These are phyloP conservation scores for Jasminum sambac DNA, from an alignment of 257 asterid genomes.

Conservation along the genomic window DNA sequence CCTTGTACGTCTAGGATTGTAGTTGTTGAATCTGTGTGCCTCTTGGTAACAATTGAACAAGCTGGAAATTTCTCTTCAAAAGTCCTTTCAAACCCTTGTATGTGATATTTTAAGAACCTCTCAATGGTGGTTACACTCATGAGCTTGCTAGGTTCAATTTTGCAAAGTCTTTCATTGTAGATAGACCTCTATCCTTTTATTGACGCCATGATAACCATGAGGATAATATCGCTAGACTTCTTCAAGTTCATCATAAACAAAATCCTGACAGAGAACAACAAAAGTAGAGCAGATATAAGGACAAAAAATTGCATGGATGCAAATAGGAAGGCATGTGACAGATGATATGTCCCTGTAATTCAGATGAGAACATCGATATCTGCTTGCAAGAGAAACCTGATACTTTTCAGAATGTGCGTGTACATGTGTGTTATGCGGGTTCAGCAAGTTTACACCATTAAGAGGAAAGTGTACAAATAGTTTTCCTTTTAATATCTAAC, in stretches of 20 bases:
- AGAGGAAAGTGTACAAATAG: neutral
- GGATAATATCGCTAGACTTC: slow-evolving; percentile 82
- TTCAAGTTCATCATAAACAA: slow-evolving; percentile 72
- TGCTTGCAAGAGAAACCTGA: neutral
- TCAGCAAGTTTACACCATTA: neutral
- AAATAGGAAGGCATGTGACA: slow-evolving; percentile 6
- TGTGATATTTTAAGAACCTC: slow-evolving; percentile 84
- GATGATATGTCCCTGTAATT: neutral
- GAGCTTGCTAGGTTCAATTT: slow-evolving; percentile 76
- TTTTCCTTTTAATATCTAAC: neutral
- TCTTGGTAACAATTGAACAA: slow-evolving; percentile 84
- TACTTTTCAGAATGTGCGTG: neutral
- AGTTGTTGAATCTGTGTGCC: slow-evolving; percentile 80
- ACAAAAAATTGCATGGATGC: slow-evolving; percentile 16
- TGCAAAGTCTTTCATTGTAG: slow-evolving; percentile 93
- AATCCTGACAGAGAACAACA: slow-evolving; percentile 59
- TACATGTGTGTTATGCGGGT: neutral
- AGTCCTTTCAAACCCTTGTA: slow-evolving; percentile 85
- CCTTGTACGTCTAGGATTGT: slow-evolving; percentile 92
- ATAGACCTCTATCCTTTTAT: slow-evolving; percentile 87
- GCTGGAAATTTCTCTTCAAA: slow-evolving; percentile 88
- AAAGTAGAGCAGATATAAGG: slow-evolving; percentile 22
- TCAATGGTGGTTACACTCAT: slow-evolving; percentile 85
- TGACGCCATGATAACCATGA: slow-evolving; percentile 96
- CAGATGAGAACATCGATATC: neutral